Evolutionary conservation across 768 basidiomycete genomes (phyloP).

Genomic region (Pulveroboletus sp.): DNA sequence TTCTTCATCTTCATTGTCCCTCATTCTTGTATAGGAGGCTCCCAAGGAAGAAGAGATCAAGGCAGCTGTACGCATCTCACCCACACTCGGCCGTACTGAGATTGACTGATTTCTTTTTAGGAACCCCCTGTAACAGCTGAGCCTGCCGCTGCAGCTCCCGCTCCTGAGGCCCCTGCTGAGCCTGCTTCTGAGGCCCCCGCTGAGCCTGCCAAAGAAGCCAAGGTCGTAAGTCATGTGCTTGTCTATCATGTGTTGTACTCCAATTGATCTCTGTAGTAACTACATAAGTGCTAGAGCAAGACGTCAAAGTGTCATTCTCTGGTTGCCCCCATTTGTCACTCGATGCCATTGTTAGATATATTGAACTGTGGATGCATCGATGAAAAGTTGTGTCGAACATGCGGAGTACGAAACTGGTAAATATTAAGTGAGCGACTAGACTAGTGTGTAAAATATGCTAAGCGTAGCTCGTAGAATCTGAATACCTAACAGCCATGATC

Average conservation of each 20-base stretch:
- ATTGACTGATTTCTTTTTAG: slow-evolving; percentile 22
- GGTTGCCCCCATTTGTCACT: too few species aligned
- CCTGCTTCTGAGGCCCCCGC: slow-evolving; percentile 29
- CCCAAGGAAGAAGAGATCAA: slow-evolving; percentile 41
- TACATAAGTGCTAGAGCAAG: too few species aligned
- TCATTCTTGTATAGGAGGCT: slow-evolving; percentile 32
- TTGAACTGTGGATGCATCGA: too few species aligned
- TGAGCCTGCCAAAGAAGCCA: slow-evolving; percentile 40
- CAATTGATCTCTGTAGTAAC: slow-evolving; percentile 1
- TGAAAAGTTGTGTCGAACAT: too few species aligned
- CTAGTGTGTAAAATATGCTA: too few species aligned
- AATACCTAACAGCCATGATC: too few species aligned
- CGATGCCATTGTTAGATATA: too few species aligned
- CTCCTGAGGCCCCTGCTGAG: too few species aligned
- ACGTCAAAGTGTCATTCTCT: too few species aligned
- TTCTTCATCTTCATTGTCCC: neutral
- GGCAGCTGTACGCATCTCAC: slow-evolving; percentile 33
- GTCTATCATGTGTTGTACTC: slow-evolving; percentile 30
- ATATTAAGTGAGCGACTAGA: too few species aligned
- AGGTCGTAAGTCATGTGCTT: slow-evolving; percentile 32
- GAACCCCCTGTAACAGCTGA: slow-evolving; percentile 38
- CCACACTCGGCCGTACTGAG: fast-evolving
- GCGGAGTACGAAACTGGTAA: too few species aligned
- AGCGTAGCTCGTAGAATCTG: too few species aligned
- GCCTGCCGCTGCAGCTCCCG: slow-evolving; percentile 18